These are phyloP conservation scores for Pichia sp. DNA, from an alignment of 1,139 yeast genomes.

Conservation along the genomic window DNA sequence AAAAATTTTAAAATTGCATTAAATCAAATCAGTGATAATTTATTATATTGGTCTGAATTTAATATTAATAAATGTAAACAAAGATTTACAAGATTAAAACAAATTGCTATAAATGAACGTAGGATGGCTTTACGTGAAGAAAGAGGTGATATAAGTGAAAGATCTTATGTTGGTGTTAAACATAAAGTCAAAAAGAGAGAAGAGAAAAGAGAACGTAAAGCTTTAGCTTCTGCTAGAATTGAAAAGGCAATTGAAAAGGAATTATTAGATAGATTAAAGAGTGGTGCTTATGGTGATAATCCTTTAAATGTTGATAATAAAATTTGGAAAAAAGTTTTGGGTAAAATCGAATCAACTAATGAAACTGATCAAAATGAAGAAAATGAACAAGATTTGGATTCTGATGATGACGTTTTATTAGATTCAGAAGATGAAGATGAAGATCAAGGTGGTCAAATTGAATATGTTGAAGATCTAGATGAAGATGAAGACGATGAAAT, in stretches of 20 bases:
- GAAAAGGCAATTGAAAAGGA: slow-evolving; percentile 96
- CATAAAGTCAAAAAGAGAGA: slow-evolving; percentile 94
- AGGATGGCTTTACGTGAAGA: slow-evolving; percentile 85
- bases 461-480: slow-evolving; percentile 61
- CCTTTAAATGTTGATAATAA: slow-evolving; percentile 94
- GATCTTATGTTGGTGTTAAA: slow-evolving; percentile 86
- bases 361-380: slow-evolving; percentile 54
- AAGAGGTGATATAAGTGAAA: slow-evolving; percentile 39
- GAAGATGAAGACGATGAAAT: slow-evolving; percentile 76
- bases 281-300: slow-evolving; percentile 97
- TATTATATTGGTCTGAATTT: slow-evolving; percentile 90
- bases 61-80: slow-evolving; percentile 91
- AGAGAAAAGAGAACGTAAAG: slow-evolving; percentile 90
- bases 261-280: slow-evolving; percentile 84
- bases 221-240: slow-evolving; percentile 91
- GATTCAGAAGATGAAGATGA: slow-evolving; percentile 42
- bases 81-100: slow-evolving; percentile 87
- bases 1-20: slow-evolving; percentile 85
- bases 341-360: slow-evolving; percentile 55
- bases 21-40: slow-evolving; percentile 77
- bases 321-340: slow-evolving; percentile 91
- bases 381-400: slow-evolving; percentile 38
- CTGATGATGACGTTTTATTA: slow-evolving; percentile 31
- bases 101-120: slow-evolving; percentile 94
- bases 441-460: slow-evolving; percentile 74